Base-by-base conservation (phyloP, 257 asterid species). In the Petunia secreta region DNA sequence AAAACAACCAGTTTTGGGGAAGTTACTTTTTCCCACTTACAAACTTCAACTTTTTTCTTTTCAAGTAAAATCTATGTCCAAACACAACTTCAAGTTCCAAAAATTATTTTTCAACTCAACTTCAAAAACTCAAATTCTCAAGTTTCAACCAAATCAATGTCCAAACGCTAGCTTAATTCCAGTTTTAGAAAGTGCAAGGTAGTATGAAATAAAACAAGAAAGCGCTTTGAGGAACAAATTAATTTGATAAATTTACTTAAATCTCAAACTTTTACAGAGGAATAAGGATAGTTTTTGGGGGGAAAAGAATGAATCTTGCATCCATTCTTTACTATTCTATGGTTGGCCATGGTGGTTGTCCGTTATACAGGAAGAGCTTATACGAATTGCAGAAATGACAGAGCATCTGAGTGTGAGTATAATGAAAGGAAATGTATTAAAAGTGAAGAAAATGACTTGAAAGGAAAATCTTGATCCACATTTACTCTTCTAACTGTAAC, bases 401-500 rank as follows among this genome's bases (percentile, higher is more conserved):
- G 60, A 73, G 34, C 34, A 34, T 34, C 62, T 73, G 34, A 48
- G 60, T 25, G 50, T 0, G 3, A 48, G 62, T 6, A 34, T 7
- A 50, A 36, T 2, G 25, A 13, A 73, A 50, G 44, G 2, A 40
- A 57, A 2, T 48, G 34, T 8, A 10, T 6, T 11, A 46, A 54
- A 71, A 1, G 43, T 69, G 34, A 48, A 71, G 77, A 48, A 69
- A 10, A 10, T 15, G 3, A 25, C 37, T 43, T n/a, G 16, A 68
- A 69, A 4, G 48, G 11, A 25, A 71, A 71, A 71, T 48, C 60
- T 10, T 48, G 60, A 48, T 71, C 77, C 60, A 48, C 43, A 48
- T 71, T 50, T 73, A 71, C 44, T 71, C 62, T 50, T 36, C 78
- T 73, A 71, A 48, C 25, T 50, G 43, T n/a, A 73, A 3, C 14